Base-by-base conservation (phyloP, 345 rosid genomes). In the Viola odorata region DNA sequence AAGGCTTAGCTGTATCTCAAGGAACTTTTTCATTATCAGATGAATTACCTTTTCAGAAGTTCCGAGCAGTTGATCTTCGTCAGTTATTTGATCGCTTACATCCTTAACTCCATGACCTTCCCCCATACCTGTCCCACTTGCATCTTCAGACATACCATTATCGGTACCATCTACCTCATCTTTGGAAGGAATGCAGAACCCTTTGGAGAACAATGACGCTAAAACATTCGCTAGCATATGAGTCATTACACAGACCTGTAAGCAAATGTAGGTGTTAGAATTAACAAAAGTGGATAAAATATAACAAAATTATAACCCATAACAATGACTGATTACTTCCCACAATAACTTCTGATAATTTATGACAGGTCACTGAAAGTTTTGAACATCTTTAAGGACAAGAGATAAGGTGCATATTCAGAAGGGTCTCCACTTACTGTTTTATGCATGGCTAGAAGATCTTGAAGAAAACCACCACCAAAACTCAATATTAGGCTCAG, bases 51-150 rank as follows among this genome's bases (percentile, higher is more conserved):
- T 83, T 57, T 81, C 82, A 68, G 82, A 76, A 58, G 81, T 62
- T 54, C 91, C 96, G 58, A 66, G 81, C 42, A 94, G 82, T 67
- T 90, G 96, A 71, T 94, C 99, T 75, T 90, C 97, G 68, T 94
- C 91, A 51, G 75, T 77, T 72, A 94, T 85, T 75, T 92, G 87
- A 70, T 87, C 89, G 60, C 99, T 87, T 68, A 87, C 91, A 84
- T 92, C 97, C 12, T 81, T 86, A 56, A 64, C 74, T 45, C 97
- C 97, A 8, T 57, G 79, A 55, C 97, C 99, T 74, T 87, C 96
- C 14, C 99, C 97, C 95, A 94, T 79, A 53, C 97, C 99, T 12
- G 89, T 90, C 63, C 99, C 97, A 66, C 71, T 84, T 53, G 84
- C 91, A 69, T 69, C 76, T 77, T 81, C 74, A 44, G 90, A 58